Conservation (phyloP, 805 yeast species). For the Kregervanrija fluxuum region DNA sequence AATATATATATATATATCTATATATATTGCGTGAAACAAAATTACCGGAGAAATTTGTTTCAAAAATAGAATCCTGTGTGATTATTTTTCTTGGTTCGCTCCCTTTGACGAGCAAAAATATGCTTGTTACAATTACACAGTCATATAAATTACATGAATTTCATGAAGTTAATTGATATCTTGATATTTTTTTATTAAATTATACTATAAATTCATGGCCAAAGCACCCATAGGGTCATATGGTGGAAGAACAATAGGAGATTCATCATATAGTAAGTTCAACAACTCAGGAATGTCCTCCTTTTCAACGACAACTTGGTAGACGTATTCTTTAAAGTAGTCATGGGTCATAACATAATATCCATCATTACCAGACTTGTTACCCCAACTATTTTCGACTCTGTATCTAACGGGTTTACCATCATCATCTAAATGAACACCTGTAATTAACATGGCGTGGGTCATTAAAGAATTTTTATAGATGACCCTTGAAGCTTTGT, state of each 20-base stretch:
- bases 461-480: constrained; percentile 76
- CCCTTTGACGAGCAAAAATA: too few species aligned
- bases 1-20: too few species aligned
- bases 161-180: too few species aligned
- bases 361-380: constrained; percentile 59
- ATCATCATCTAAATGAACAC: constrained; percentile 61
- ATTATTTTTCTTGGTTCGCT: too few species aligned
- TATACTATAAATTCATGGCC: constrained; percentile 27
- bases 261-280: constrained; percentile 31
- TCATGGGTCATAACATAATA: constrained; percentile 65
- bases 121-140: too few species aligned
- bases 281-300: constrained; percentile 29
- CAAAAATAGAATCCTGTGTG: too few species aligned
- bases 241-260: constrained; percentile 54
- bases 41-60: too few species aligned
- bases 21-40: too few species aligned
- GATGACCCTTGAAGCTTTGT: constrained; percentile 62
- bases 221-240: constrained; percentile 81
- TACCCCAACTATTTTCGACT: constrained; percentile 77
- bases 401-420: constrained; percentile 62
- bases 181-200: too few species aligned
- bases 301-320: constrained; percentile 58
- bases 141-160: too few species aligned
- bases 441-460: constrained; percentile 85
- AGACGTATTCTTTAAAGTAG: constrained; percentile 68